A percentile compares a stretch with the other conserved stretches of the same genome.
phyloP scores from a whole-genome alignment of 192 early-diverging fungal species.

The Coemansia sp. region DNA sequence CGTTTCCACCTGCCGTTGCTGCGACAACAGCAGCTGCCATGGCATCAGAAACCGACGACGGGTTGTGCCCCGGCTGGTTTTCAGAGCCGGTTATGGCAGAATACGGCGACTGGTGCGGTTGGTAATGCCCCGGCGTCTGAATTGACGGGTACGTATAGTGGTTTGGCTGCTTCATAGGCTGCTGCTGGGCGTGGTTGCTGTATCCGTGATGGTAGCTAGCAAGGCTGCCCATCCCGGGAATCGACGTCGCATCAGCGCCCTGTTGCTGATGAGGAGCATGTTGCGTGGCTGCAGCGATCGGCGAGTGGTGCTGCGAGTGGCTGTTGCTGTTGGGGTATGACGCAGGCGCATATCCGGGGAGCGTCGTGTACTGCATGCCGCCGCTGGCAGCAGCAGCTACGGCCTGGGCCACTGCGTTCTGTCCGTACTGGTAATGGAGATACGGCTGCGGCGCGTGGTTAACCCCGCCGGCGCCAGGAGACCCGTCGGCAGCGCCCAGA shows the following conservation, averaged over 20 bases:
- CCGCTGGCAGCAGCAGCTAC: slow-evolving; percentile 30
- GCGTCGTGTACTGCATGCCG: slow-evolving; percentile 29
- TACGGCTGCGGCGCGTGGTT: slow-evolving; percentile 28
- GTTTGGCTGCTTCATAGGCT: slow-evolving; percentile 19
- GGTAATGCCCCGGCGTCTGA: slow-evolving; percentile 15
- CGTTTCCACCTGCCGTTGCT: slow-evolving; percentile 5
- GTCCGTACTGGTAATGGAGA: slow-evolving; percentile 43
- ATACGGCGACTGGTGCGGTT: slow-evolving; percentile 23
- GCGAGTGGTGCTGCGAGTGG: slow-evolving; percentile 58
- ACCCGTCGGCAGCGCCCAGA: slow-evolving; percentile 13
- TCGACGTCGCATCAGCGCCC: slow-evolving; percentile 32
- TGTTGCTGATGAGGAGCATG: slow-evolving; percentile 37
- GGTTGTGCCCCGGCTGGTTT: slow-evolving; percentile 12
- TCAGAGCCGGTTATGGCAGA: background rate
- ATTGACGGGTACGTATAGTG: slow-evolving; percentile 40
- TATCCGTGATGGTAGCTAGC: slow-evolving; percentile 46
- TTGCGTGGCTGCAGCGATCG: slow-evolving; percentile 29
- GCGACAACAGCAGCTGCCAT: slow-evolving; percentile 40
- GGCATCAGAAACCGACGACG: slow-evolving; percentile 32
- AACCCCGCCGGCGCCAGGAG: slow-evolving; percentile 11
- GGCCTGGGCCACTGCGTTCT: slow-evolving; percentile 45
- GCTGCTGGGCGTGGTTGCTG: slow-evolving; percentile 20
- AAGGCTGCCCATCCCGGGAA: slow-evolving; percentile 43
- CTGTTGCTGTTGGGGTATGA: slow-evolving; percentile 51
- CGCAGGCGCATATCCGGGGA: slow-evolving; percentile 41